Evolutionary conservation across 1,284 basidiomycete genomes (phyloP).

Genomic region (Golubevia pallescens): DNA sequence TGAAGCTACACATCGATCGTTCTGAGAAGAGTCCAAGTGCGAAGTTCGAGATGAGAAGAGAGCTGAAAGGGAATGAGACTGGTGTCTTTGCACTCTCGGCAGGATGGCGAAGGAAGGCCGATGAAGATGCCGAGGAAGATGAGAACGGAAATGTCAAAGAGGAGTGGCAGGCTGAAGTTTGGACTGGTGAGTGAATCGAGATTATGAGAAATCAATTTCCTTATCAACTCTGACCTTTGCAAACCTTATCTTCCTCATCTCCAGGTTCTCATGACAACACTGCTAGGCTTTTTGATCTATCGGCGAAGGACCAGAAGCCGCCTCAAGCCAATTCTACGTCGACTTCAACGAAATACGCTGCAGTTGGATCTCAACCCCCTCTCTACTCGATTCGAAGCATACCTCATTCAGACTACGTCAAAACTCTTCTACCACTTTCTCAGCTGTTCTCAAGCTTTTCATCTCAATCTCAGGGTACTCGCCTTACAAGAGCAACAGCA

Average conservation of each 20-base stretch:
- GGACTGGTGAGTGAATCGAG: conserved; percentile 20
- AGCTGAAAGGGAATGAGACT: conserved; percentile 21
- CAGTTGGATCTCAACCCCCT: too few relatives aligned
- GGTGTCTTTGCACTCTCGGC: conserved; percentile 21
- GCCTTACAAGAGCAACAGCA: background rate
- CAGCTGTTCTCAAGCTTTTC: too few relatives aligned
- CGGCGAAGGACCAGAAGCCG: background rate
- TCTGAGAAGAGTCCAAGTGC: background rate
- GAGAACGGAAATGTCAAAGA: conserved; percentile 7
- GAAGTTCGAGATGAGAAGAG: conserved; percentile 13
- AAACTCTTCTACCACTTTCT: too few relatives aligned
- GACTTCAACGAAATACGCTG: too few relatives aligned
- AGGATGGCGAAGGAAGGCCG: conserved; percentile 7
- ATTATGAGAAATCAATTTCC: conserved; percentile 11
- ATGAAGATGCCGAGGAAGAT: conserved; percentile 18
- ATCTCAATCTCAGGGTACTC: too few relatives aligned
- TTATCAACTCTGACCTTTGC: conserved; percentile 5
- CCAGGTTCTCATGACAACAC: background rate
- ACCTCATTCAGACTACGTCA: too few relatives aligned
- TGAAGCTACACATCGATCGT: conserved; percentile 3
- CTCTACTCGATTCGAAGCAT: too few relatives aligned
- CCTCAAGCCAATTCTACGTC: background rate
- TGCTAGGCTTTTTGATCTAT: background rate
- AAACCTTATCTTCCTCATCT: background rate
- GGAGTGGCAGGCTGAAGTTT: conserved; percentile 13